These are phyloP conservation scores for Starmerella asiatica DNA, from an alignment of 805 yeast genomes.

Conservation along the genomic window DNA sequence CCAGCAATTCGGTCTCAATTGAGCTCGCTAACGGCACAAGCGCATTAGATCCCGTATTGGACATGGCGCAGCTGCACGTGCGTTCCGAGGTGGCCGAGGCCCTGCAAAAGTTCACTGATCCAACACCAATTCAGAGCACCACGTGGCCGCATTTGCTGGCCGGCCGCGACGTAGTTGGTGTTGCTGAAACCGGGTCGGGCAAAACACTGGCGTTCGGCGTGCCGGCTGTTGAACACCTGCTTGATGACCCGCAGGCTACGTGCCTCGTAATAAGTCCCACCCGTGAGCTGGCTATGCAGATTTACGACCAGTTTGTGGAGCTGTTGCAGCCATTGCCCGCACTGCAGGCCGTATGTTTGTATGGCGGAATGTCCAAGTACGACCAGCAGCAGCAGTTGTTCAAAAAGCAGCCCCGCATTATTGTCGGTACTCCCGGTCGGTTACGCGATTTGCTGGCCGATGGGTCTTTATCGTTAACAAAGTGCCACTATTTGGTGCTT, in stretches of 20 bases:
- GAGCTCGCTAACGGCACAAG: constrained; percentile 37
- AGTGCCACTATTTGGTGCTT: constrained; percentile 63
- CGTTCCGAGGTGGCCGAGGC: constrained; percentile 45
- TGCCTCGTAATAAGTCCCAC: constrained; percentile 91
- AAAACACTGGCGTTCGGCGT: constrained; percentile 96
- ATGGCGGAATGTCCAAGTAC: constrained; percentile 96
- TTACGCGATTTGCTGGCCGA: constrained; percentile 80
- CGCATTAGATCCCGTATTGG: constrained; percentile 50
- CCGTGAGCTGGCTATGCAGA: constrained; percentile 92
- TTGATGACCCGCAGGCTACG: constrained; percentile 35
- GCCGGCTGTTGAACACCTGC: constrained; percentile 74
- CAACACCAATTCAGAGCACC: constrained; percentile 90
- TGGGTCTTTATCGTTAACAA: constrained; percentile 59
- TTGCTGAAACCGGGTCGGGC: constrained; percentile 97
- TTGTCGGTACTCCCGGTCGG: constrained; percentile 98
- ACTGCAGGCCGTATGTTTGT: constrained; percentile 66
- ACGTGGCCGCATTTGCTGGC: constrained; percentile 83
- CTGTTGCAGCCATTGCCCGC: constrained; percentile 46
- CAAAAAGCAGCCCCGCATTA: constrained; percentile 48
- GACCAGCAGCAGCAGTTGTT: constrained; percentile 61
- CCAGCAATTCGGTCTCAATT: constrained; percentile 62
- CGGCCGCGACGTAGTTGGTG: constrained; percentile 83
- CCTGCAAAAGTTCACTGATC: constrained; percentile 64
- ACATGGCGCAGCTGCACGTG: constrained; percentile 49
- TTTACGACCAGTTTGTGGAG: constrained; percentile 83